Base-by-base conservation (phyloP, 2,329 filamentous ascomycete species). In the Botryotinia convoluta region DNA sequence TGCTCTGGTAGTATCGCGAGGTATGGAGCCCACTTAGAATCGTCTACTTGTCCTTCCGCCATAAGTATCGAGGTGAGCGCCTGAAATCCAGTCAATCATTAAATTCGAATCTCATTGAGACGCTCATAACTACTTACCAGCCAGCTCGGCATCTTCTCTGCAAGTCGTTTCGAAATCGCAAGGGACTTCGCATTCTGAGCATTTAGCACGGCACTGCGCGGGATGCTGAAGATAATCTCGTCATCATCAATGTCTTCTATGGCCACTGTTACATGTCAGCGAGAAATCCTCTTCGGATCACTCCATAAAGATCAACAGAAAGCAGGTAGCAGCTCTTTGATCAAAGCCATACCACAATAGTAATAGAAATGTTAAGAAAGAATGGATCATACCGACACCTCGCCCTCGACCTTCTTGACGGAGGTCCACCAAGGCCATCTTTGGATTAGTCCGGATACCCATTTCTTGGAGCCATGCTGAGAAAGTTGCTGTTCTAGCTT, bases 141-240 rank as follows among this genome's bases (percentile, higher is more conserved):
- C 87, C 86, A 88, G 69, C 83, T 81, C 35, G 84, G 84, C 59
- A 87, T 80, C 26, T 62, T 37, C 48, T 72, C 44, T 16, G 39
- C 44, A 37, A 59, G 32, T n/a, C 42, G 83, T 79, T 81, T 81
- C 78, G 77, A 82, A 68, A 84, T 85, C 71, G 89, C 82, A 59
- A 70, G 60, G 22, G 71, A 60, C 9, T 45, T 35, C 32, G 26
- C 90, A 78, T 88, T 91, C 79, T 89, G 85, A 69, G 87, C 85
- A 72, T 87, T 89, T 74, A 93, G 85, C 65, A 92, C 85, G 32
- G 86, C 82, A 61, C 84, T 83, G 75, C 88, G 88, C 60, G 90
- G 89, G 75, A 92, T 87, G 72, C 85, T 86, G 83, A 92, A 92
- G 72, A 92, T 84, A 73, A 90, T 84, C 81, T 91, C 89, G 76